Percentiles rank a stretch among this genome's conserved stretches.
Evolutionary conservation across 2,329 filamentous ascomycete genomes (phyloP).

Genomic region (Monascus ruber): DNA sequence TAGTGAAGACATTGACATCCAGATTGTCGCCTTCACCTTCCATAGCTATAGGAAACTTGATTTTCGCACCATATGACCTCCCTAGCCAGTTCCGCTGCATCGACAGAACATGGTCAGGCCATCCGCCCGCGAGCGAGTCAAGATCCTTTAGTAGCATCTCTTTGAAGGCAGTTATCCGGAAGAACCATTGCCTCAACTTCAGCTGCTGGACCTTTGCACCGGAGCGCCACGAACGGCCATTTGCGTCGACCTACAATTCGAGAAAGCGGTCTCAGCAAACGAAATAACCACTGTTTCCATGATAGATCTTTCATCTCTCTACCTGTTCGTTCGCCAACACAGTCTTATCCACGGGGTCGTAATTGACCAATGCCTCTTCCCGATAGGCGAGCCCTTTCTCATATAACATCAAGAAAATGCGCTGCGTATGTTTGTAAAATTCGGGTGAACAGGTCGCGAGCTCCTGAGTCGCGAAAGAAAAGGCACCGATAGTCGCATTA

Average conservation of each 20-base stretch:
- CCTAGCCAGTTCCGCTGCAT: constrained; percentile 89
- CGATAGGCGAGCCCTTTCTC: constrained; percentile 70
- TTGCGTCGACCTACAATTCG: constrained; percentile 53
- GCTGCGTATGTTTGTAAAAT: constrained; percentile 85
- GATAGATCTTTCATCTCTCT: background rate
- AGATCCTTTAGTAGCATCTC: constrained; percentile 62
- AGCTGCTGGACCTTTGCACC: constrained; percentile 73
- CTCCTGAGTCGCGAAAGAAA: constrained; percentile 44
- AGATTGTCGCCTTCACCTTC: constrained; percentile 17
- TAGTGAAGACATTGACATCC: constrained; percentile 66
- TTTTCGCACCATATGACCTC: constrained; percentile 59
- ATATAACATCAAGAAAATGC: constrained; percentile 67
- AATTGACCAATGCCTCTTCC: constrained; percentile 75
- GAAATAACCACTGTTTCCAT: background rate
- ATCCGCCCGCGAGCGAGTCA: constrained; percentile 53
- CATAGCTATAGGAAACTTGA: constrained; percentile 55
- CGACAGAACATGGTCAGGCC: constrained; percentile 71
- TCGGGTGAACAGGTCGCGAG: constrained; percentile 70
- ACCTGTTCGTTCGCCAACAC: constrained; percentile 81
- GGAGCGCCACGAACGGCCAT: constrained; percentile 77
- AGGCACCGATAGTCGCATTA: no score
- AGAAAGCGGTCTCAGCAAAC: constrained; percentile 2
- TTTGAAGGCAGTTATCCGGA: constrained; percentile 69
- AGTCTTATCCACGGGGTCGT: constrained; percentile 78
- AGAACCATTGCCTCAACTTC: constrained; percentile 78